Conservation (phyloP, 352 stramenopile genomes). For the Ophiocytium majus region DNA sequence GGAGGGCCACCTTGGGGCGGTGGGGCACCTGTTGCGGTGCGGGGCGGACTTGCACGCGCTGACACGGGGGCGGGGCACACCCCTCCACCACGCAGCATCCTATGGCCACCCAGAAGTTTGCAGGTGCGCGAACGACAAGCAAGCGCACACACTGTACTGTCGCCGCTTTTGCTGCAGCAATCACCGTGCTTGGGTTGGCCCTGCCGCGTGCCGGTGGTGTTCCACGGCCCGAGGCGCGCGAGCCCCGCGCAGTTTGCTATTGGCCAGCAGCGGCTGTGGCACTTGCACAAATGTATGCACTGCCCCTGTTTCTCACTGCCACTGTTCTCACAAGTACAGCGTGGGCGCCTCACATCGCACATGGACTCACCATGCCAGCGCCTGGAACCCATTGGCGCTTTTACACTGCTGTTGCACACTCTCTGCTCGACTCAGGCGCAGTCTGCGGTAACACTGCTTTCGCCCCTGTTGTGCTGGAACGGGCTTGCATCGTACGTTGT, state of each 20-base stretch:
- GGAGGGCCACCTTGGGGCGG: neutral
- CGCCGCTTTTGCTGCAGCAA: neutral
- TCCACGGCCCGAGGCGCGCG: too few relatives aligned
- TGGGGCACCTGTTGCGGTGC: neutral
- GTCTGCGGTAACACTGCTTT: too few relatives aligned
- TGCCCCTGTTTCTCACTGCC: too few relatives aligned
- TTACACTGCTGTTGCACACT: too few relatives aligned
- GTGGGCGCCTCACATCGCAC: too few relatives aligned
- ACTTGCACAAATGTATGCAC: too few relatives aligned
- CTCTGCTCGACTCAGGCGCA: too few relatives aligned
- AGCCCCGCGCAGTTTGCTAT: neutral
- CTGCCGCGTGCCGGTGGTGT: too few relatives aligned
- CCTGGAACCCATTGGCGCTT: too few relatives aligned
- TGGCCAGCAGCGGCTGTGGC: neutral
- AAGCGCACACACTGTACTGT: neutral
- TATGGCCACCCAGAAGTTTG: neutral
- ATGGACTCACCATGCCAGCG: too few relatives aligned
- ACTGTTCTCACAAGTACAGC: too few relatives aligned
- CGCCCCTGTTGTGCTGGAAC: neutral
- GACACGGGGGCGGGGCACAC: neutral
- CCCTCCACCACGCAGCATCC: conserved; percentile 5
- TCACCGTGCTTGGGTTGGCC: neutral
- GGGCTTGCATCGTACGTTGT: neutral
- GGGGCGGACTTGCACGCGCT: neutral
- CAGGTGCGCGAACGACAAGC: neutral